A percentile compares a stretch with the other conserved stretches of the same genome.
These are phyloP conservation scores for Celoporthe dispersa DNA, from an alignment of 2,329 filamentous ascomycete genomes.

Conservation along the genomic window DNA sequence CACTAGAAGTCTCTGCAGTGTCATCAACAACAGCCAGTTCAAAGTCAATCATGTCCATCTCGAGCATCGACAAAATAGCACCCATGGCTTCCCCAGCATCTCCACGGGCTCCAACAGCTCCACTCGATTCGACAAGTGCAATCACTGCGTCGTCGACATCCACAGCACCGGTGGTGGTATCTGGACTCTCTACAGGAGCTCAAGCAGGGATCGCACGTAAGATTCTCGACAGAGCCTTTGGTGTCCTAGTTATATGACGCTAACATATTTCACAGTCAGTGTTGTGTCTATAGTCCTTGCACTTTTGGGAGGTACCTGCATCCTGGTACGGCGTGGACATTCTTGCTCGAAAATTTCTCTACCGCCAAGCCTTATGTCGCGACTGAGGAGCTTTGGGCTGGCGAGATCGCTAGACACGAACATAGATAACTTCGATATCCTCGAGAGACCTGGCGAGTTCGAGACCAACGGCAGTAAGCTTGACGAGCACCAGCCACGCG, in stretches of 20 bases:
- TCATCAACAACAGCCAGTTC: neutral
- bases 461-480: neutral
- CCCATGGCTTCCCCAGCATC: neutral
- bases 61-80: neutral
- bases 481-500: neutral
- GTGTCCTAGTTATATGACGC: too few relatives aligned
- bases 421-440: neutral
- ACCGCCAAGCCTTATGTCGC: neutral
- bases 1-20: neutral
- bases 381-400: neutral
- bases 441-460: neutral
- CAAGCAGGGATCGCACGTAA: conserved; percentile 6
- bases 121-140: neutral
- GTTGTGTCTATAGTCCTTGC: neutral
- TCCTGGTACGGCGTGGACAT: neutral
- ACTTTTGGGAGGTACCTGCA: neutral
- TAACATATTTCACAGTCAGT: conserved; percentile 1
- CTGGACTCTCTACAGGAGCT: neutral
- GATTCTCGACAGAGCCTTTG: too few relatives aligned
- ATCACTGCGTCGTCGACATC: neutral
- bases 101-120: neutral
- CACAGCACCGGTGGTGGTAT: neutral
- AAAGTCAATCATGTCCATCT: neutral
- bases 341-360: neutral
- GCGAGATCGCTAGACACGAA: neutral